Conservation (phyloP, 1,139 yeast species). For the Lodderomyces oxycetoniae region DNA sequence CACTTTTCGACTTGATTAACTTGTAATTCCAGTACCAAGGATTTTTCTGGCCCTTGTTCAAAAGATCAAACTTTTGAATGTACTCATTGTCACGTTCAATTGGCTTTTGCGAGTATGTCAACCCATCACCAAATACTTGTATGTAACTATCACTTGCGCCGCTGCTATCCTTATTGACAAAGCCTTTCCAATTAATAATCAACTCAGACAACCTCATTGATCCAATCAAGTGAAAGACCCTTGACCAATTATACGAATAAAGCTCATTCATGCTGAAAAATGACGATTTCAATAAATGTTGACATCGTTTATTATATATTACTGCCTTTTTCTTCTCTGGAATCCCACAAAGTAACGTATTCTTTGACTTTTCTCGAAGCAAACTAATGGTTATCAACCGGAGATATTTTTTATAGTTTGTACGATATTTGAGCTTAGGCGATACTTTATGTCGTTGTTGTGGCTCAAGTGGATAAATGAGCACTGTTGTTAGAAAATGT, state of each 20-base stretch:
- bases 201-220: constrained; percentile 25
- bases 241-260: constrained; percentile 26
- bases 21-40: constrained; percentile 2
- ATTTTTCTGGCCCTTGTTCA: neutral
- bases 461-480: constrained; percentile 3
- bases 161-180: constrained; percentile 9
- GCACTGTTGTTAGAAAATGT: constrained; percentile 8
- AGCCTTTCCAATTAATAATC: constrained; percentile 27
- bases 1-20: neutral
- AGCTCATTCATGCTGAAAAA: constrained; percentile 6
- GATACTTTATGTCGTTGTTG: constrained; percentile 1
- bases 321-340: neutral
- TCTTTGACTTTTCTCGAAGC: constrained; percentile 1
- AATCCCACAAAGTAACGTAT: constrained; percentile 1
- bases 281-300: neutral
- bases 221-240: constrained; percentile 31
- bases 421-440: constrained; percentile 2
- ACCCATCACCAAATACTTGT: constrained; percentile 36
- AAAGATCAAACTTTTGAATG: neutral
- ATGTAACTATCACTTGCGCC: constrained; percentile 10
- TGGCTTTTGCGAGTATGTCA: neutral
- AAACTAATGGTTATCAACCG: constrained; percentile 2
- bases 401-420: constrained; percentile 3
- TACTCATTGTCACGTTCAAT: neutral
- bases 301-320: neutral